A percentile compares a stretch with the other conserved stretches of the same genome.
Evolutionary conservation across 495 filamentous ascomycete genomes (phyloP).

Genomic region (Penicillium herquei): DNA sequence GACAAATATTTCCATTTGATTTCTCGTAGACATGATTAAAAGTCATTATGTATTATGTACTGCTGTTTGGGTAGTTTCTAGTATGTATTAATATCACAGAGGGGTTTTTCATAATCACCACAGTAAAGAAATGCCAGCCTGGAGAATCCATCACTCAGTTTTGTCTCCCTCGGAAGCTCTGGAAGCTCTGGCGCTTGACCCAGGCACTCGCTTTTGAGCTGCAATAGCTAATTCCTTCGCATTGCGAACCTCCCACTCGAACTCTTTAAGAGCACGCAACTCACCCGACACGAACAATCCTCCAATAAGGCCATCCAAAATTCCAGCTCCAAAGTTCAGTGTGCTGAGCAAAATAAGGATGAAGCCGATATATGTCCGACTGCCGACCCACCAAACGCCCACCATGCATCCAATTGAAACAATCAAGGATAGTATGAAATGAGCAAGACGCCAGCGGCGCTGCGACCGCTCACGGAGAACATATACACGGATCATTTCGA

Average conservation of each 20-base stretch:
- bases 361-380: constrained; percentile 71
- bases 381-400: constrained; percentile 80
- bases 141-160: background rate
- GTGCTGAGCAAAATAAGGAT: constrained; percentile 76
- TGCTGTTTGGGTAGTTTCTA: background rate
- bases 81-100: background rate
- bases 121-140: background rate
- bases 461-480: constrained; percentile 65
- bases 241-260: constrained; percentile 88
- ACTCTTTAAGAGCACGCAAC: constrained; percentile 82
- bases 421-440: constrained; percentile 67
- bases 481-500: constrained; percentile 66
- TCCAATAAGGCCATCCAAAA: constrained; percentile 81
- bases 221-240: constrained; percentile 44
- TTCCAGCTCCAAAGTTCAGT: constrained; percentile 70
- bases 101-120: background rate
- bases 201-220: constrained; percentile 16
- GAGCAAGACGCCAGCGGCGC: constrained; percentile 63
- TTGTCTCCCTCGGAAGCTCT: background rate
- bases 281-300: constrained; percentile 83
- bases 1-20: background rate
- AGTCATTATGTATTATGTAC: background rate
- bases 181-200: background rate
- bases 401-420: constrained; percentile 70
- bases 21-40: background rate